These are phyloP conservation scores for Leucaena leucocephala DNA, from an alignment of 306 rosid genomes.

Conservation along the genomic window DNA sequence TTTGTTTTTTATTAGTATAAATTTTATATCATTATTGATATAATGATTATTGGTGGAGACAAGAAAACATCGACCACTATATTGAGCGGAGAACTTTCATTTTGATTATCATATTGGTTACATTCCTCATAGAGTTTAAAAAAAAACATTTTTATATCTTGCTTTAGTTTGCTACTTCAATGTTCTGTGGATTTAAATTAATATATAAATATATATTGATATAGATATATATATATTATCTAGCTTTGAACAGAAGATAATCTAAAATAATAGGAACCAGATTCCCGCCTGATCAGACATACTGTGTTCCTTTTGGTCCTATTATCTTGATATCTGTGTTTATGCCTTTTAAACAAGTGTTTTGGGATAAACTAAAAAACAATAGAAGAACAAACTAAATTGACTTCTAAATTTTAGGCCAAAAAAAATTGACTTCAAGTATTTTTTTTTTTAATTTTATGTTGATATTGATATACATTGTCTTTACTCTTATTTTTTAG, in stretches of 20 bases:
- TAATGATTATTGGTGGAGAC: too few relatives aligned
- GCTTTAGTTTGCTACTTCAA: neutral
- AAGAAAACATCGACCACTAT: neutral
- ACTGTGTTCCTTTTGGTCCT: neutral
- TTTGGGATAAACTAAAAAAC: neutral
- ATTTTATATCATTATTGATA: neutral
- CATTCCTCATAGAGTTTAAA: neutral
- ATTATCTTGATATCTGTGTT: neutral
- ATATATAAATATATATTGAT: too few relatives aligned
- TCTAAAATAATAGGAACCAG: neutral
- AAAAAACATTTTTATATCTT: conserved; percentile 4
- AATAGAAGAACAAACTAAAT: too few relatives aligned
- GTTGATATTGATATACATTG: neutral
- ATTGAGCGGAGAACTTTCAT: neutral
- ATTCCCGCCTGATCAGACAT: neutral
- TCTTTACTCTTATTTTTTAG: neutral
- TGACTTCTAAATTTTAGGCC: too few relatives aligned
- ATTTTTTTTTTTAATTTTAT: too few relatives aligned
- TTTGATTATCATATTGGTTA: conserved; percentile 11
- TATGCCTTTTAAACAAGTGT: neutral
- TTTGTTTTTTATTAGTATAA: too few relatives aligned
- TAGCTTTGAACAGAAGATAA: neutral
- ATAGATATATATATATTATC: neutral
- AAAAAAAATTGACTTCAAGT: too few relatives aligned
- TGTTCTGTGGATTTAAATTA: neutral